These are phyloP conservation scores for Rhizopogon rudus DNA, from an alignment of 768 basidiomycete genomes.

Conservation along the genomic window DNA sequence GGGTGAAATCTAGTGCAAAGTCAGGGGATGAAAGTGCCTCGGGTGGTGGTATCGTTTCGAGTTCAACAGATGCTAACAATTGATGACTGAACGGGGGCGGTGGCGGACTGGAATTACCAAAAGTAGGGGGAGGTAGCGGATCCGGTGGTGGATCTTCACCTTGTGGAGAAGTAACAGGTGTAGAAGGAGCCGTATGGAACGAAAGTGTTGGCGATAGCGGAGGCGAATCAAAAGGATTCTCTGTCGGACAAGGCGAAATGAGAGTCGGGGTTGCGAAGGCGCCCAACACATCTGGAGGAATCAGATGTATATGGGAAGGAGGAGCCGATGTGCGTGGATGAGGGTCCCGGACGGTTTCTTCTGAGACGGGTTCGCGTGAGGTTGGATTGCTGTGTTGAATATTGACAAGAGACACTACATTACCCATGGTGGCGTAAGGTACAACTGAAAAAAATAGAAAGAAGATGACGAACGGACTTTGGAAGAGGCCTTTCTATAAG, in stretches of 20 bases:
- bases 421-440: constrained; percentile 22
- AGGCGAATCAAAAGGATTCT: constrained; percentile 32
- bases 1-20: constrained; percentile 32
- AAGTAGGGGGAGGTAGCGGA: constrained; percentile 13
- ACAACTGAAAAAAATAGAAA: constrained; percentile 3
- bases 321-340: constrained; percentile 9
- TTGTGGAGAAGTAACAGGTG: constrained; percentile 37
- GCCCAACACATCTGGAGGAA: constrained; percentile 27
- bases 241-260: constrained; percentile 30
- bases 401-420: constrained; percentile 27
- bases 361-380: constrained; percentile 9
- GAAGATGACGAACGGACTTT: constrained; percentile 18
- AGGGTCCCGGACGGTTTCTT: not conserved
- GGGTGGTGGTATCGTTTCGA: constrained; percentile 20
- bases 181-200: constrained; percentile 46
- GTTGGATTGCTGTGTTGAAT: constrained; percentile 19
- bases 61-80: constrained; percentile 19
- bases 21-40: constrained; percentile 24
- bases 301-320: constrained; percentile 30
- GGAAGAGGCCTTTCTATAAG: constrained; percentile 15
- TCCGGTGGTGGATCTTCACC: constrained; percentile 30
- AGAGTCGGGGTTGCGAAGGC: constrained; percentile 23
- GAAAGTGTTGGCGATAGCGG: constrained; percentile 33
- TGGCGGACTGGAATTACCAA: constrained; percentile 16
- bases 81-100: constrained; percentile 21